Percentiles rank a stretch among this genome's conserved stretches.
Evolutionary conservation across 352 stramenopile species (phyloP).

Genomic region (Phytophthora colocasiae): DNA sequence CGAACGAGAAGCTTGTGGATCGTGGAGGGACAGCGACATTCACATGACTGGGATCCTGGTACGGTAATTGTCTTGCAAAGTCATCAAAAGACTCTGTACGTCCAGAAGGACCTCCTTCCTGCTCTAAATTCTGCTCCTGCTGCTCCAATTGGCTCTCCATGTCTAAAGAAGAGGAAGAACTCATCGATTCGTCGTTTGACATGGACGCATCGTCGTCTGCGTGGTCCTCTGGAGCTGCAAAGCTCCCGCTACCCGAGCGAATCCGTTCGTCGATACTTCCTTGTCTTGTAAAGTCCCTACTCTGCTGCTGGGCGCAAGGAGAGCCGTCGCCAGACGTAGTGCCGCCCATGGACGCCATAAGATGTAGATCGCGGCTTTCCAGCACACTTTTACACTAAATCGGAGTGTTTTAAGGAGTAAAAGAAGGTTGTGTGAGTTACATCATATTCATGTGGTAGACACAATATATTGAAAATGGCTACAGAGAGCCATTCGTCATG

Average conservation of each 20-base stretch:
- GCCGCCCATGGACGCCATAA: constrained; percentile 4
- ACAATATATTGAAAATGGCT: neutral
- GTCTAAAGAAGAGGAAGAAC: constrained; percentile 51
- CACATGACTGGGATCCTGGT: constrained; percentile 14
- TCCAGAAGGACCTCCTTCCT: constrained; percentile 5
- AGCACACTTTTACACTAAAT: too few relatives aligned
- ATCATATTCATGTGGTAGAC: neutral
- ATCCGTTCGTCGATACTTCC: constrained; percentile 35
- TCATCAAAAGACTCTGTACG: constrained; percentile 40
- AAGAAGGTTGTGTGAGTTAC: neutral
- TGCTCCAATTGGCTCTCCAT: constrained; percentile 33
- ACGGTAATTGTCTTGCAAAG: constrained; percentile 38
- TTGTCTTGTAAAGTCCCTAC: constrained; percentile 12
- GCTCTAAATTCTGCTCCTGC: constrained; percentile 15
- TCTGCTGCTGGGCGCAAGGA: constrained; percentile 12
- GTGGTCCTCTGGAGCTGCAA: constrained; percentile 10
- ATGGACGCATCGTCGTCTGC: constrained; percentile 55
- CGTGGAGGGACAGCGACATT: constrained; percentile 7
- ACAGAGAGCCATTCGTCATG: constrained; percentile 46
- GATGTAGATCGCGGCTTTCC: constrained; percentile 6
- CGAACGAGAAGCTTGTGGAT: constrained; percentile 33
- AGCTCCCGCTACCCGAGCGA: constrained; percentile 35
- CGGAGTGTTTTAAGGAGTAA: neutral
- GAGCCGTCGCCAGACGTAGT: constrained; percentile 19
- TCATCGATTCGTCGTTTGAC: constrained; percentile 73